These are phyloP conservation scores for Aspergillus brunneoviolaceus DNA, from an alignment of 2,329 filamentous ascomycete genomes.

Conservation along the genomic window DNA sequence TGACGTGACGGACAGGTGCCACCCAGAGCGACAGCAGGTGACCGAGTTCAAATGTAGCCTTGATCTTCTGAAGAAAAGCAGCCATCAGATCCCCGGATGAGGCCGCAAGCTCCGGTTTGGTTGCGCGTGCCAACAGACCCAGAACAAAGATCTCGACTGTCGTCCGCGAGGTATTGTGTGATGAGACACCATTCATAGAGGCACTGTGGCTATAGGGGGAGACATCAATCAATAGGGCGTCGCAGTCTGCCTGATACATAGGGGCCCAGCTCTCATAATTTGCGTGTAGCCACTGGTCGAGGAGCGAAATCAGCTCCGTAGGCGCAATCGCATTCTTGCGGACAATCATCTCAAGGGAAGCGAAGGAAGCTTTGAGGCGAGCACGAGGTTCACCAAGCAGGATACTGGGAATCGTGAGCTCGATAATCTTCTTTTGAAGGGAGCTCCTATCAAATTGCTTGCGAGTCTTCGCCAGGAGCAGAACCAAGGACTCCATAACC, in stretches of 20 bases:
- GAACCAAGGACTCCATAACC: conserved; percentile 42
- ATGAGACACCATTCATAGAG: conserved; percentile 15
- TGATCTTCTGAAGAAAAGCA: conserved; percentile 32
- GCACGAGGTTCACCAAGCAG: conserved; percentile 41
- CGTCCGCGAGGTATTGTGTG: conserved; percentile 11
- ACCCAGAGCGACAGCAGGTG: conserved; percentile 36
- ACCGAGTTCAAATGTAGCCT: conserved; percentile 10
- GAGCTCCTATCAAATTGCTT: conserved; percentile 19
- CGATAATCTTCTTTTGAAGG: conserved; percentile 26
- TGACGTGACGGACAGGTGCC: conserved; percentile 35
- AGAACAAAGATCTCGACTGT: conserved; percentile 34
- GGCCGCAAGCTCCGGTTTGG: conserved; percentile 30
- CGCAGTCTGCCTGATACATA: conserved; percentile 33
- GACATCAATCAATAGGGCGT: conserved; percentile 29
- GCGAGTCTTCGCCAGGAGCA: conserved; percentile 32
- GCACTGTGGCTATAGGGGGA: conserved; percentile 18
- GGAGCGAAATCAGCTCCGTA: conserved; percentile 30
- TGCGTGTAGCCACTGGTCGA: conserved; percentile 35
- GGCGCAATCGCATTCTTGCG: conserved; percentile 38
- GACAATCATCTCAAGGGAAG: conserved; percentile 38
- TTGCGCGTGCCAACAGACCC: conserved; percentile 33
- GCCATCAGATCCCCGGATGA: conserved; percentile 30
- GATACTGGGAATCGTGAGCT: conserved; percentile 36
- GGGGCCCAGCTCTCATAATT: conserved; percentile 34
- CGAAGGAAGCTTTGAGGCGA: conserved; percentile 38